Evolutionary conservation across 208 protist species (phyloP).

Genomic region (Crithidia brevicula): DNA sequence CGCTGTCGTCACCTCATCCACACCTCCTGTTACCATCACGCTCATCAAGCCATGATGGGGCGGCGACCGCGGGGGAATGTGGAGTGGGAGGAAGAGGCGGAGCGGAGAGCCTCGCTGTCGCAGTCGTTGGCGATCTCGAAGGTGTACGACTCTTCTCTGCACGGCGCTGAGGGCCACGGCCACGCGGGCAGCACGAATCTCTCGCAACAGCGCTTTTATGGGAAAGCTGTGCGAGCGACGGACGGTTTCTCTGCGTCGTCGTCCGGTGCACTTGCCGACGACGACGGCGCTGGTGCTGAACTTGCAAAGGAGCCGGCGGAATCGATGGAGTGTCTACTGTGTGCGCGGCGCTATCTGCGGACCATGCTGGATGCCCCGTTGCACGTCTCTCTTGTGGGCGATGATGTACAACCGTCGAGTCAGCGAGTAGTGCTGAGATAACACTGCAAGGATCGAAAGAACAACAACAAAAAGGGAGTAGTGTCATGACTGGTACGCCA

Average conservation of each 20-base stretch:
- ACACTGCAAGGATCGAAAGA: no score
- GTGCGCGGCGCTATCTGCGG: constrained; percentile 18
- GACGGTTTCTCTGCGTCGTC: no score
- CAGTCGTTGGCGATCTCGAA: no score
- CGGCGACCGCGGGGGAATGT: no score
- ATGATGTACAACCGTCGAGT: constrained; percentile 5
- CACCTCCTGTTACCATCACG: constrained; percentile 45
- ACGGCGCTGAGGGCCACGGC: not conserved
- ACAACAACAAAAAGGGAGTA: no score
- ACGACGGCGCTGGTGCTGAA: no score
- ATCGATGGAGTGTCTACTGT: constrained; percentile 33
- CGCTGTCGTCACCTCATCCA: constrained; percentile 52
- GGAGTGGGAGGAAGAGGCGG: not conserved
- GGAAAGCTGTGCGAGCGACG: no score
- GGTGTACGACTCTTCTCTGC: not conserved
- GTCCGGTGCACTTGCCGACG: no score
- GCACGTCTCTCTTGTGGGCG: constrained; percentile 10
- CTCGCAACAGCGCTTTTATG: no score
- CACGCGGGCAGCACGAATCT: no score
- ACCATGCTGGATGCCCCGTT: constrained; percentile 13
- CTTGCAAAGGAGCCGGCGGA: no score
- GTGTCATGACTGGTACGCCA: no score
- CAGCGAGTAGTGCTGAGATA: constrained; percentile 1
- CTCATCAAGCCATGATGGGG: constrained; percentile 10
- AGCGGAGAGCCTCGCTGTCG: not conserved